These are phyloP conservation scores for Escallonia rubra DNA, from an alignment of 129 eudicot species.

Conservation along the genomic window DNA sequence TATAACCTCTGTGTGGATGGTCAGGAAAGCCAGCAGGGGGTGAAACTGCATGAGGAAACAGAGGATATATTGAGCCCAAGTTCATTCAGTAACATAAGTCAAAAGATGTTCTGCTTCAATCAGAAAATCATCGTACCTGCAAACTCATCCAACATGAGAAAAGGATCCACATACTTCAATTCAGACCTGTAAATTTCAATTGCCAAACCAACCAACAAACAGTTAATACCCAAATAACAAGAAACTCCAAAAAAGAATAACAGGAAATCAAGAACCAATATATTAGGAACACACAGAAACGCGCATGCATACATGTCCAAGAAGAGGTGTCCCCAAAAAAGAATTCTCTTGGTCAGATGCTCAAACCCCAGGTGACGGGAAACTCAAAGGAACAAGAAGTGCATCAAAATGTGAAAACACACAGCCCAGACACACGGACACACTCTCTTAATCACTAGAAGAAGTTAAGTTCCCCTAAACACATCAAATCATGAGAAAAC, in stretches of 20 bases:
- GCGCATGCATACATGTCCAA: background rate
- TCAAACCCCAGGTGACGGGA: background rate
- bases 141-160: conserved; percentile 87
- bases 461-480: no score
- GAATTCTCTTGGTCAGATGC: background rate
- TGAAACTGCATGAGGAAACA: conserved; percentile 41
- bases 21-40: conserved; percentile 97
- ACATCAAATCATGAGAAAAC: background rate
- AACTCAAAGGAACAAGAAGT: background rate
- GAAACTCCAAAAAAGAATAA: background rate
- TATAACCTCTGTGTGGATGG: conserved; percentile 87
- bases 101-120: no score
- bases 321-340: no score
- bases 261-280: background rate
- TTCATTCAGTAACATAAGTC: no score
- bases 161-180: conserved; percentile 83
- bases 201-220: background rate
- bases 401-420: no score
- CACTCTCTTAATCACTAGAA: no score
- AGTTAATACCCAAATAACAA: background rate
- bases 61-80: background rate
- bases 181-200: conserved; percentile 44
- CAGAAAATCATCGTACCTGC: conserved; percentile 30
- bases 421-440: no score
- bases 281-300: conserved; percentile 7